These are phyloP conservation scores for Setaria viridis DNA, from an alignment of 202 grass and related monocot species.

Conservation along the genomic window DNA sequence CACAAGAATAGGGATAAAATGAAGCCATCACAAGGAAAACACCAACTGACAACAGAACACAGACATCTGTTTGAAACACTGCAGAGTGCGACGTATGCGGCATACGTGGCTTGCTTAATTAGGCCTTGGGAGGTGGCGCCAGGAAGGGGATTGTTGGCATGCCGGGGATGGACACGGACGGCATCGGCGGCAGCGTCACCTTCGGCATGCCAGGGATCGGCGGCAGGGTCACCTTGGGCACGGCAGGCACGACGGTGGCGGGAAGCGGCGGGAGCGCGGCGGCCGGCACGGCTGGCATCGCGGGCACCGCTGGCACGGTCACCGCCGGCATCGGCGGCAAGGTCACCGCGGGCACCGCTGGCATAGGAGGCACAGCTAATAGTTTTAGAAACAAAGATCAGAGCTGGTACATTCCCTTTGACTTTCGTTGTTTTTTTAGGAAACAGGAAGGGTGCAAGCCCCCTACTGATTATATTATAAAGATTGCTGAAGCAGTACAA, in stretches of 20 bases:
- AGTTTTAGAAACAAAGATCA: too few relatives aligned
- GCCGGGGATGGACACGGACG: background rate
- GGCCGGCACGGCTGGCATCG: background rate
- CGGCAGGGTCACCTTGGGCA: conserved; percentile 31
- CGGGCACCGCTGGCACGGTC: conserved; percentile 21
- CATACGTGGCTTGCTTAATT: background rate
- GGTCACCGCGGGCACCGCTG: background rate
- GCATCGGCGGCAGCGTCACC: conserved; percentile 23
- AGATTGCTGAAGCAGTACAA: too few relatives aligned
- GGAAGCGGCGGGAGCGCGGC: background rate
- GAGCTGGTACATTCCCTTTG: too few relatives aligned
- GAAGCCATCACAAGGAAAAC: background rate
- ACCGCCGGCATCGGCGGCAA: conserved; percentile 19
- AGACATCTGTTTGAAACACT: background rate
- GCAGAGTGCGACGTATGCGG: too few relatives aligned
- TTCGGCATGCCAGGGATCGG: conserved; percentile 9
- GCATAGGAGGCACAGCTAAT: background rate
- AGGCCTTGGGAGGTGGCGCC: conserved; percentile 42
- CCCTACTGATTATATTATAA: too few relatives aligned
- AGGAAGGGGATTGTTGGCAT: background rate
- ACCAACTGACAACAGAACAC: background rate
- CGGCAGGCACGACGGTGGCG: background rate
- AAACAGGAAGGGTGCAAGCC: too few relatives aligned
- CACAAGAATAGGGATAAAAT: background rate
- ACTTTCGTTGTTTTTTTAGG: too few relatives aligned